Percentiles rank a stretch among this genome's conserved stretches.
phyloP scores from a whole-genome alignment of 2,329 filamentous ascomycete species.

The Fonsecaea multimorphosa region DNA sequence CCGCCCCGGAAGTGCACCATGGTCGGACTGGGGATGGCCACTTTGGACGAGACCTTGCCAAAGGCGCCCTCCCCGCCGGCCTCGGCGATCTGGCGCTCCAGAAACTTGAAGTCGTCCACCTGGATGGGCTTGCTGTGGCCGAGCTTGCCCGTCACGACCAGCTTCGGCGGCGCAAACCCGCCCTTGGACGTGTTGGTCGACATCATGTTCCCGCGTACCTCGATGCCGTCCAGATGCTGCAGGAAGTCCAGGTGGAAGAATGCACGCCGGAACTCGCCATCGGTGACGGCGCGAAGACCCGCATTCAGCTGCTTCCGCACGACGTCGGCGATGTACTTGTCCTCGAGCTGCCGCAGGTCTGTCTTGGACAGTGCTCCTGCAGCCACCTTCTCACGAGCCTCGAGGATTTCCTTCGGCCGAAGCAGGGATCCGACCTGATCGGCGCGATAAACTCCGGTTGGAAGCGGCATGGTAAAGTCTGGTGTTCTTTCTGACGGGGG shows the following conservation, averaged over 20 bases:
- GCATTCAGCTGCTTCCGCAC: slow-evolving; percentile 57
- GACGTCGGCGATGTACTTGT: slow-evolving; percentile 57
- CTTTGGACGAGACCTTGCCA: slow-evolving; percentile 49
- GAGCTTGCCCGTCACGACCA: slow-evolving; percentile 62
- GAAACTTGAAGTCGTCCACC: slow-evolving; percentile 62
- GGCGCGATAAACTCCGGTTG: slow-evolving; percentile 50
- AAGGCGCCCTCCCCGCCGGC: slow-evolving; percentile 34
- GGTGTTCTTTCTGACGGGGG: not conserved
- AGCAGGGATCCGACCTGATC: slow-evolving; percentile 65
- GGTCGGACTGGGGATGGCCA: slow-evolving; percentile 65
- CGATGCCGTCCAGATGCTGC: slow-evolving; percentile 60
- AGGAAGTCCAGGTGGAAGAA: slow-evolving; percentile 67
- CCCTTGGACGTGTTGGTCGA: slow-evolving; percentile 38
- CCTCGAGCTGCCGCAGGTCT: slow-evolving; percentile 59
- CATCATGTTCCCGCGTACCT: slow-evolving; percentile 55
- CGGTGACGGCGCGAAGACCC: slow-evolving; percentile 60
- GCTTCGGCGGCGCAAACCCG: slow-evolving; percentile 58
- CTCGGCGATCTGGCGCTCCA: slow-evolving; percentile 55
- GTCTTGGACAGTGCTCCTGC: slow-evolving; percentile 50
- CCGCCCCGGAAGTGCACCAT: slow-evolving; percentile 66
- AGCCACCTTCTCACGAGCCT: slow-evolving; percentile 57
- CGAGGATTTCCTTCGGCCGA: slow-evolving; percentile 58
- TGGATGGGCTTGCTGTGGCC: slow-evolving; percentile 61
- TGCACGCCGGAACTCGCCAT: slow-evolving; percentile 63
- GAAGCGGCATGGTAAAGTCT: slow-evolving; percentile 35